phyloP scores from a whole-genome alignment of 2,329 filamentous ascomycete genomes.

The Dothistroma septosporum region DNA sequence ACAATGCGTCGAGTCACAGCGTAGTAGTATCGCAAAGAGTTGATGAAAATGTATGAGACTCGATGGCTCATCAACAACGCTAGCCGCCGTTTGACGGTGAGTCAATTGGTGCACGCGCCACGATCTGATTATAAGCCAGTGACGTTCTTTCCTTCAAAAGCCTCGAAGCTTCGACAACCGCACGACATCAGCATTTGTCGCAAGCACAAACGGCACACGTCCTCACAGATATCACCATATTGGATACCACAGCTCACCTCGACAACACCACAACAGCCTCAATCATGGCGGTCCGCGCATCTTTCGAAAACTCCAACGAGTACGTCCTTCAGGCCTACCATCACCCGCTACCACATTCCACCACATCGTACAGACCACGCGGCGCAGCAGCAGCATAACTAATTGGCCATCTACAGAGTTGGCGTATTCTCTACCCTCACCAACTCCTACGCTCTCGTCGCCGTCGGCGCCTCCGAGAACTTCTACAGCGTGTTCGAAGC shows the following conservation, averaged over 20 bases:
- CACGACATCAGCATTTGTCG: neutral
- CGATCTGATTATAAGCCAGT: neutral
- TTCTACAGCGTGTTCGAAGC: conserved; percentile 99
- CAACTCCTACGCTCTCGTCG: conserved; percentile 93
- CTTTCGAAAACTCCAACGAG: conserved; percentile 92
- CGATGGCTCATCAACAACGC: neutral
- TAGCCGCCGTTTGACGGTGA: neutral
- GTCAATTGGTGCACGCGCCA: neutral
- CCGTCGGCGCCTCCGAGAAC: conserved; percentile 93
- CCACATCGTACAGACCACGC: conserved; percentile 8
- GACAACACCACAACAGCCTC: conserved; percentile 15
- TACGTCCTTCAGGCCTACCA: conserved; percentile 45
- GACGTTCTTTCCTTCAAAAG: neutral
- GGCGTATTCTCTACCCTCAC: conserved; percentile 96
- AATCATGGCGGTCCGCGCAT: conserved; percentile 52
- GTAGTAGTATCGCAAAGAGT: neutral
- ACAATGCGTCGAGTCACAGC: neutral
- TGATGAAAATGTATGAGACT: neutral
- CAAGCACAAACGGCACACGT: neutral
- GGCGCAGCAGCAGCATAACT: neutral
- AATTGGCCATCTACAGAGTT: conserved; percentile 58
- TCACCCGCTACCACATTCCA: conserved; percentile 9
- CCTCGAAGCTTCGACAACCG: neutral
- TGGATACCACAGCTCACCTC: conserved; percentile 5
- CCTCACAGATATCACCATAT: conserved; percentile 5